These are phyloP conservation scores for Macrophomina pseudophaseolina DNA, from an alignment of 2,329 filamentous ascomycete species.

Conservation along the genomic window DNA sequence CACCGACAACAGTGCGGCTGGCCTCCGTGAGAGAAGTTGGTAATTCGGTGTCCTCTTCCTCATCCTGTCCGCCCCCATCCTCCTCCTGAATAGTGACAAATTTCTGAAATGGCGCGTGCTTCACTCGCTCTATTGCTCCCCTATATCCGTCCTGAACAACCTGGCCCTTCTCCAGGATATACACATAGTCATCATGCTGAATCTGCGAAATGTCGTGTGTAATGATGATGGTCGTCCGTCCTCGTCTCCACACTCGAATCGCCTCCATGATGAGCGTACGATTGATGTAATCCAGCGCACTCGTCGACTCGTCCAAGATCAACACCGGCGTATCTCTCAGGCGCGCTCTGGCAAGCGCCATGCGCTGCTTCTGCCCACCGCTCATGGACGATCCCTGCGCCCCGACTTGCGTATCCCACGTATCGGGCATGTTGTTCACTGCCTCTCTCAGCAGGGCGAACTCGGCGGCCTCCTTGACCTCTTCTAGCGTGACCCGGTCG, in stretches of 20 bases:
- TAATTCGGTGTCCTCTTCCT: background rate
- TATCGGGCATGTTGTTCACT: slow-evolving; percentile 69
- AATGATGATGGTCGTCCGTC: slow-evolving; percentile 89
- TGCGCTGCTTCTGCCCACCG: slow-evolving; percentile 81
- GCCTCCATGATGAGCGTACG: slow-evolving; percentile 72
- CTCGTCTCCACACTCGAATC: slow-evolving; percentile 76
- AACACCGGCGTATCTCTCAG: slow-evolving; percentile 79
- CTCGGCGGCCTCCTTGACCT: slow-evolving; percentile 67
- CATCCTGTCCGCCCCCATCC: background rate
- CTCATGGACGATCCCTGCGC: slow-evolving; percentile 73
- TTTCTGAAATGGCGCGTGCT: slow-evolving; percentile 54
- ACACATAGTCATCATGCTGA: slow-evolving; percentile 72
- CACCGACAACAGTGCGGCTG: background rate
- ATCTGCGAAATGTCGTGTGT: slow-evolving; percentile 89
- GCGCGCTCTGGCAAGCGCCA: slow-evolving; percentile 79
- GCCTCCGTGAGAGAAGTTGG: background rate
- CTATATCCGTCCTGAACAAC: slow-evolving; percentile 73
- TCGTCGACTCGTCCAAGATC: slow-evolving; percentile 87
- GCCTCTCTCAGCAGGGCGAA: slow-evolving; percentile 73
- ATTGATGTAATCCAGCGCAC: slow-evolving; percentile 78
- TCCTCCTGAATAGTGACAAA: slow-evolving; percentile 31
- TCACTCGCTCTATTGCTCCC: slow-evolving; percentile 56
- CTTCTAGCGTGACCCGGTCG: slow-evolving; percentile 54
- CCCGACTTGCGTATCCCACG: slow-evolving; percentile 74
- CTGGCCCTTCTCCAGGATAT: slow-evolving; percentile 72